phyloP scores from a whole-genome alignment of 495 filamentous ascomycete species.

The Penicillium crystallinum region DNA sequence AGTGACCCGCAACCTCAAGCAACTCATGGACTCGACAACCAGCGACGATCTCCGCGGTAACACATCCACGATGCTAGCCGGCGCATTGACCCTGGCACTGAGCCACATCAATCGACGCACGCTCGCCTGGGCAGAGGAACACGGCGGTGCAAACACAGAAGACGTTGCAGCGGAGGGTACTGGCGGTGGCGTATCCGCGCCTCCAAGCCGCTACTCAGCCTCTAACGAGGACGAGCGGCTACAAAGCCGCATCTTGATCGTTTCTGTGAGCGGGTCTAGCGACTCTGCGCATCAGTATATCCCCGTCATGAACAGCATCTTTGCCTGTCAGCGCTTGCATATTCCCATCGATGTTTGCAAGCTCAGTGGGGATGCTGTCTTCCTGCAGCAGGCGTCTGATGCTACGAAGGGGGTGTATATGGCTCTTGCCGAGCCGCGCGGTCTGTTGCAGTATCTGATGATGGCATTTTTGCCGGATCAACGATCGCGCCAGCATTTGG shows the following conservation, averaged over 20 bases:
- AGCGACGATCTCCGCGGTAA: conserved; percentile 53
- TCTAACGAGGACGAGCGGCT: conserved; percentile 41
- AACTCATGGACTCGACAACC: conserved; percentile 62
- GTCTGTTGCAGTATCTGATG: conserved; percentile 87
- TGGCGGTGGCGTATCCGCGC: conserved; percentile 19
- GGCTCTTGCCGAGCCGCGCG: conserved; percentile 56
- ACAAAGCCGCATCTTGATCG: conserved; percentile 81
- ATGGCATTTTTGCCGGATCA: conserved; percentile 85
- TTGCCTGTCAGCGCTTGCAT: conserved; percentile 76
- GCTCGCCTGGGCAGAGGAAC: conserved; percentile 42
- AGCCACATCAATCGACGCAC: conserved; percentile 72
- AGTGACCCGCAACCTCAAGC: conserved; percentile 63
- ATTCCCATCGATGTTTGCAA: conserved; percentile 90
- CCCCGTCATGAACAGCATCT: conserved; percentile 95
- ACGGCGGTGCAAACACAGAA: conserved; percentile 37
- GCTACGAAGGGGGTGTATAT: conserved; percentile 88
- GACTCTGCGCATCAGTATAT: conserved; percentile 89
- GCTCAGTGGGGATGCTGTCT: conserved; percentile 79
- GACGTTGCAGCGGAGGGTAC: conserved; percentile 25
- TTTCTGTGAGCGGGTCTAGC: conserved; percentile 76
- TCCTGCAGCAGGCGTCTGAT: conserved; percentile 89
- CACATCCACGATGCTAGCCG: conserved; percentile 76
- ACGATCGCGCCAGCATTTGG: conserved; percentile 56
- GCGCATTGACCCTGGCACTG: conserved; percentile 84
- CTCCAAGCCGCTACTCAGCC: conserved; percentile 36